Conservation (phyloP, 331 rosid species). For the Pyrus hybrid region DNA sequence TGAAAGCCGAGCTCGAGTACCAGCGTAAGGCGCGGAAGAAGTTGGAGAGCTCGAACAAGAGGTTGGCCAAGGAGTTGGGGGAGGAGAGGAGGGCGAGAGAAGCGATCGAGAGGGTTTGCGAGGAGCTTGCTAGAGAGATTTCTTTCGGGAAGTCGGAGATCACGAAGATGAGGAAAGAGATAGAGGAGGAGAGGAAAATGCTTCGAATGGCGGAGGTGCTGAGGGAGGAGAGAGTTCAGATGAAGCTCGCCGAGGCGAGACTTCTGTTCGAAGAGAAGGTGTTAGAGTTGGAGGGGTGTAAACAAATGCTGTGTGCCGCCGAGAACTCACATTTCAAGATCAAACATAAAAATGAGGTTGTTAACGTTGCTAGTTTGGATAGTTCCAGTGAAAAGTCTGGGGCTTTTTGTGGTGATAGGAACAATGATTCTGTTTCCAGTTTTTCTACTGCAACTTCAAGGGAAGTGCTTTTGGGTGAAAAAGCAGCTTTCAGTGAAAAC, state of each 20-base stretch:
- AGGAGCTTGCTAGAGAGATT: conserved; percentile 31
- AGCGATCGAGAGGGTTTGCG: conserved; percentile 33
- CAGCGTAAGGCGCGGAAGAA: conserved; percentile 37
- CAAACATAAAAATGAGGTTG: not conserved
- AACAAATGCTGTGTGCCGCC: not conserved
- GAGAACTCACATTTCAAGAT: conserved; percentile 2
- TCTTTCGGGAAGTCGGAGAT: conserved; percentile 25
- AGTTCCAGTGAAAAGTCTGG: not conserved
- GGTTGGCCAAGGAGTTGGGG: conserved; percentile 22
- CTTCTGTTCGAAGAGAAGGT: conserved; percentile 36
- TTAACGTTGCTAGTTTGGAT: not conserved
- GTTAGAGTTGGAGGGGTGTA: conserved; percentile 17
- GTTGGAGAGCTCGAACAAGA: conserved; percentile 27
- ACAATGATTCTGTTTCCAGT: not conserved
- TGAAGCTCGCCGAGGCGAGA: conserved; percentile 51
- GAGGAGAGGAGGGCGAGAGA: conserved; percentile 36
- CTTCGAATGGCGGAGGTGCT: conserved; percentile 39
- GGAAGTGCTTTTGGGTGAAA: conserved; percentile 5
- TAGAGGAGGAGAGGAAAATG: conserved; percentile 56
- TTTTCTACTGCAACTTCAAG: not conserved
- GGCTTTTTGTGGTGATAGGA: not conserved
- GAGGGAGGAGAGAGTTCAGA: conserved; percentile 53
- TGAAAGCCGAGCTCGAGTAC: conserved; percentile 33
- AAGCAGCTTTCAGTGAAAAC: not conserved
- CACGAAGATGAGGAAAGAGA: conserved; percentile 26